Evolutionary conservation across 1,284 basidiomycete species (phyloP).

Genomic region (Ganoderma meredithae): DNA sequence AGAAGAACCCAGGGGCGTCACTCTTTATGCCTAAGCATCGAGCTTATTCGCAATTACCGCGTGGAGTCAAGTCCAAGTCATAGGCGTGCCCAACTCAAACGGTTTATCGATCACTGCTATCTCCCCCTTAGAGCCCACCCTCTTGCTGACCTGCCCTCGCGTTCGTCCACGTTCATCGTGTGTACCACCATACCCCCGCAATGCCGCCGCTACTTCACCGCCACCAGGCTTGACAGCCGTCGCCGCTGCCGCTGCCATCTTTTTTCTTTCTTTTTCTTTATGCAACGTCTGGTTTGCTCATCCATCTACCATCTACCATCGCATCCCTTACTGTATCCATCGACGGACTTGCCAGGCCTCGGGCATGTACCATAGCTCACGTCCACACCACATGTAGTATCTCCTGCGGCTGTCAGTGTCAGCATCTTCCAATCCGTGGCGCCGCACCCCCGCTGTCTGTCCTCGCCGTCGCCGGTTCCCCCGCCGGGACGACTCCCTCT

Average conservation of each 20-base stretch:
- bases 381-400: constrained; percentile 7
- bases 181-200: constrained; percentile 10
- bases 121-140: constrained; percentile 13
- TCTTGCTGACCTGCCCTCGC: constrained; percentile 6
- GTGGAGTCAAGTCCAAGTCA: constrained; percentile 29
- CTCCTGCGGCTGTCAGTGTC: constrained; percentile 5
- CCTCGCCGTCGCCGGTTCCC: not conserved
- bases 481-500: not conserved
- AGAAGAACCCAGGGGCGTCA: constrained; percentile 70
- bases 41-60: constrained; percentile 61
- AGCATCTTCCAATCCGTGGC: not conserved
- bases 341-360: not conserved
- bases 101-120: constrained; percentile 1
- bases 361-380: constrained; percentile 4
- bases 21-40: constrained; percentile 81
- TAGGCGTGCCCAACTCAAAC: constrained; percentile 12
- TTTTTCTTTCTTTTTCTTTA: not conserved
- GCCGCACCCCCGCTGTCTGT: constrained; percentile 2
- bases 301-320: constrained; percentile 4
- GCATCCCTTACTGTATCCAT: constrained; percentile 7
- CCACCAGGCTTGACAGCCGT: constrained; percentile 3
- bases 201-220: not conserved
- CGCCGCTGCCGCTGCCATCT: too few species aligned
- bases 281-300: not conserved
- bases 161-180: not conserved